Evolutionary conservation across 805 yeast species (phyloP).

Genomic region (Nakazawaea molendinolei): DNA sequence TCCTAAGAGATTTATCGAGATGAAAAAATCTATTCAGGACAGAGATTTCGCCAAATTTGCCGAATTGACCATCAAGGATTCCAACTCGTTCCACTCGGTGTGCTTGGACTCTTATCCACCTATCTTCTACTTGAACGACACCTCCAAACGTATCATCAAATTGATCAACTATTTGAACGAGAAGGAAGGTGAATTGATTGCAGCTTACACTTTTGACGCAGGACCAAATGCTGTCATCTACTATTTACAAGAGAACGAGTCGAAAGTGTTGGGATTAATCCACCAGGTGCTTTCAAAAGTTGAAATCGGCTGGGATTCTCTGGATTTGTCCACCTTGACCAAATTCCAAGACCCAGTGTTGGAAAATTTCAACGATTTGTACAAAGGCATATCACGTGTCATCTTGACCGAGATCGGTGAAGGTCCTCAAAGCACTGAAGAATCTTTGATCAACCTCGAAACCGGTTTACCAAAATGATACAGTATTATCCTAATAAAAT

Average conservation of each 20-base stretch:
- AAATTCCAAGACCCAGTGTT: constrained; percentile 14
- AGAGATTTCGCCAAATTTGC: constrained; percentile 80
- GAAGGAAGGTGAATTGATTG: constrained; percentile 58
- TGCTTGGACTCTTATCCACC: constrained; percentile 96
- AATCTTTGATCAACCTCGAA: constrained; percentile 46
- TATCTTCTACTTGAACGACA: constrained; percentile 87
- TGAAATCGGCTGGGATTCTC: constrained; percentile 57
- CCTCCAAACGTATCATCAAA: constrained; percentile 76
- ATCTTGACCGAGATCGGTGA: constrained; percentile 83
- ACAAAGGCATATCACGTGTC: constrained; percentile 72
- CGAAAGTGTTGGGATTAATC: constrained; percentile 64
- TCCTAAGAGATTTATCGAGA: constrained; percentile 75
- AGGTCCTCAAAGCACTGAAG: constrained; percentile 66
- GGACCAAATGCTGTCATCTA: constrained; percentile 98
- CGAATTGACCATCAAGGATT: constrained; percentile 89
- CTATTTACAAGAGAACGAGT: constrained; percentile 72
- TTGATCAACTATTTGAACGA: constrained; percentile 74
- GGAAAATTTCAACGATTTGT: constrained; percentile 36
- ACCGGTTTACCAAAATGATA: constrained; percentile 54
- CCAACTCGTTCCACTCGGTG: constrained; percentile 97
- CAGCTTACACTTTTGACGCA: constrained; percentile 97
- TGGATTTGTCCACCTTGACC: constrained; percentile 15
- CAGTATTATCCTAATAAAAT: background rate
- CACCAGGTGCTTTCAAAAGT: constrained; percentile 51
- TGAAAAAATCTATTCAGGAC: constrained; percentile 70